phyloP scores from a whole-genome alignment of 2,329 filamentous ascomycete genomes.

The Septoria petroselini region DNA sequence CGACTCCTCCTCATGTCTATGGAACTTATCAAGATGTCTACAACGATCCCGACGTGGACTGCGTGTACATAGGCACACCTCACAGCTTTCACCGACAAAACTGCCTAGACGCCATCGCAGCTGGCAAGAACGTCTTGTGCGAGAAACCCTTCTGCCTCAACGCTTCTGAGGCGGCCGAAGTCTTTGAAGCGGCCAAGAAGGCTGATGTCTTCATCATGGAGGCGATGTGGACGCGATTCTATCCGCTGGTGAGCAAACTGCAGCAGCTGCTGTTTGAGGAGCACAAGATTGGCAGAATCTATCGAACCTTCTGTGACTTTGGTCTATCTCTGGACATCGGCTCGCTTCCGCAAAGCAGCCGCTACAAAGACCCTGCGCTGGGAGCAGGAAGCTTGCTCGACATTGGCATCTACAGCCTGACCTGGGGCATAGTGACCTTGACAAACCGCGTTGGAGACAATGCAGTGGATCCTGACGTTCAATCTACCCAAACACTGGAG shows the following conservation, averaged over 20 bases:
- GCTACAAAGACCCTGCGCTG: constrained; percentile 40
- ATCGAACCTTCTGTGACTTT: constrained; percentile 44
- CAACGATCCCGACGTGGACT: constrained; percentile 44
- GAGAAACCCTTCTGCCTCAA: constrained; percentile 49
- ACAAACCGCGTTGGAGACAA: constrained; percentile 35
- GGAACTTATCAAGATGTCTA: constrained; percentile 44
- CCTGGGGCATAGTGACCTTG: constrained; percentile 41
- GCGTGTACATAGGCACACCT: constrained; percentile 49
- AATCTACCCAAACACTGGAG: constrained; percentile 39
- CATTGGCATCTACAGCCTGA: constrained; percentile 47
- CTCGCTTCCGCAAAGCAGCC: constrained; percentile 24
- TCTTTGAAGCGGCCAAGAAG: constrained; percentile 41
- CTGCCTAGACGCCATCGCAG: constrained; percentile 45
- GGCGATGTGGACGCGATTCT: constrained; percentile 49
- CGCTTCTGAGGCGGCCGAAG: constrained; percentile 41
- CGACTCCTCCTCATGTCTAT: constrained; percentile 38
- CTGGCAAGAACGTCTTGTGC: constrained; percentile 47
- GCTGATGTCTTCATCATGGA: constrained; percentile 48
- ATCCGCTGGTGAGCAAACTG: constrained; percentile 40
- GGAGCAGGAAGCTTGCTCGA: constrained; percentile 47
- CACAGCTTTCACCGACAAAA: constrained; percentile 47
- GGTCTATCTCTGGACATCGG: constrained; percentile 40
- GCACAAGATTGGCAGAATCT: constrained; percentile 42
- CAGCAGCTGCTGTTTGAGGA: constrained; percentile 42
- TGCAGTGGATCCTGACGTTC: constrained; percentile 41